Evolutionary conservation across 179 eudicot species (phyloP).

Genomic region (Corrigiola litoralis): DNA sequence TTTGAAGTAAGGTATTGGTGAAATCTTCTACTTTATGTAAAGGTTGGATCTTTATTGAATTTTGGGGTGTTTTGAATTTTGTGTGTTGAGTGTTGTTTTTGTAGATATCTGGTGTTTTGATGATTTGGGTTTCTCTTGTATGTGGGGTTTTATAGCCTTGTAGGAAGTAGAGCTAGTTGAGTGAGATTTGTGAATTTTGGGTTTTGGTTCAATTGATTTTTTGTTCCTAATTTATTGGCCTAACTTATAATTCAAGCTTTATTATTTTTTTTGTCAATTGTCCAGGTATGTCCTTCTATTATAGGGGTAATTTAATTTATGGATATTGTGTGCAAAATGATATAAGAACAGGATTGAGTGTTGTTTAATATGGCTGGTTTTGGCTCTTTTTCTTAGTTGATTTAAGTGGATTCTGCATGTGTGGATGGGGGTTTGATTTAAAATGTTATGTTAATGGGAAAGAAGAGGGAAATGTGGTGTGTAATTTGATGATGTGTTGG

Average conservation of each 20-base stretch:
- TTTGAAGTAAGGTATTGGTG: neutral
- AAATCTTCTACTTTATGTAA: neutral
- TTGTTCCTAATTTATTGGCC: too few species aligned
- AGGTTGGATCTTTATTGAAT: neutral
- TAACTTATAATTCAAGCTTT: too few species aligned
- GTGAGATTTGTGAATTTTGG: neutral
- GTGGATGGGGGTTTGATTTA: neutral
- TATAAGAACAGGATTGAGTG: neutral
- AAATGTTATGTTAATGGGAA: neutral
- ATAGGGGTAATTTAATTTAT: too few species aligned
- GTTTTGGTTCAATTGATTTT: neutral
- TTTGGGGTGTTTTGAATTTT: neutral
- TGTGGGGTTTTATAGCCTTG: neutral
- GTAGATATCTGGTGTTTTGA: constrained; percentile 21
- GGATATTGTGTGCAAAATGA: too few species aligned
- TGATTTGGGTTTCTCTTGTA: neutral
- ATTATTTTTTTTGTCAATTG: too few species aligned
- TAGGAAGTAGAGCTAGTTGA: neutral
- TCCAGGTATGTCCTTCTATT: too few species aligned
- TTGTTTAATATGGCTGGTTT: constrained; percentile 15
- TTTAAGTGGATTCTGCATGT: neutral
- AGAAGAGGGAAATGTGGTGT: neutral
- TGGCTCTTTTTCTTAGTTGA: neutral
- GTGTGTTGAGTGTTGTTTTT: neutral
- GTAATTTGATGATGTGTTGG: too few species aligned